These are phyloP conservation scores for Citeromyces siamensis DNA, from an alignment of 1,139 yeast species.

Conservation along the genomic window DNA sequence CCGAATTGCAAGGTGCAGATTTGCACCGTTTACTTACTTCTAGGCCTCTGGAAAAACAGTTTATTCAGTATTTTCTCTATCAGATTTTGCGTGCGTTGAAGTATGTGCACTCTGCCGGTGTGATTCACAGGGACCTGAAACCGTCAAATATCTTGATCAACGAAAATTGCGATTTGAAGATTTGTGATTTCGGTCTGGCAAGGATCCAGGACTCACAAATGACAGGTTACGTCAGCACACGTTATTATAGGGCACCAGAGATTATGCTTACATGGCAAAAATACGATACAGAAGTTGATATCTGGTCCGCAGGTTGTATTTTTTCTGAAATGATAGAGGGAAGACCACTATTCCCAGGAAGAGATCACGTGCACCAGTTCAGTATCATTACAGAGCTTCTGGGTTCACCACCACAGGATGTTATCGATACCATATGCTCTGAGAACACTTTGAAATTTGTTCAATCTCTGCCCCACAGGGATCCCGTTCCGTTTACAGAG, in stretches of 20 bases:
- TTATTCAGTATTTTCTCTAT: conserved; percentile 90
- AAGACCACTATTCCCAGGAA: conserved; percentile 97
- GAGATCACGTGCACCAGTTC: conserved; percentile 97
- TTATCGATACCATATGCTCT: conserved; percentile 89
- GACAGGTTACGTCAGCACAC: conserved; percentile 96
- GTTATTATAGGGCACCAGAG: conserved; percentile 98
- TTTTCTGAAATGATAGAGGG: conserved; percentile 99
- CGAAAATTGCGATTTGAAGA: conserved; percentile 92
- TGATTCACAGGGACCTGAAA: conserved; percentile 88
- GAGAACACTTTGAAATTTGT: conserved; percentile 93
- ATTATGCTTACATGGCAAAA: conserved; percentile 99
- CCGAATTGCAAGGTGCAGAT: conserved; percentile 95
- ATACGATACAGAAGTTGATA: conserved; percentile 96
- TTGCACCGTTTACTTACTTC: conserved; percentile 82
- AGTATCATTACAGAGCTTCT: conserved; percentile 90
- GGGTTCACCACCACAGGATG: conserved; percentile 96
- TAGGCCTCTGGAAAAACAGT: conserved; percentile 90
- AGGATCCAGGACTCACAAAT: conserved; percentile 97
- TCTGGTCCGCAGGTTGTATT: conserved; percentile 99
- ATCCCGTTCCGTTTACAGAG: conserved; percentile 78
- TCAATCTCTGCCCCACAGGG: conserved; percentile 84
- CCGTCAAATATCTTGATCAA: conserved; percentile 89
- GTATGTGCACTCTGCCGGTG: conserved; percentile 95
- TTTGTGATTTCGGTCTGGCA: conserved; percentile 95
- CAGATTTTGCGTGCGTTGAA: conserved; percentile 90